Evolutionary conservation across 2,329 filamentous ascomycete genomes (phyloP), one percentile per base, ranked within the genome.

Genomic region (Aspergillus persii): DNA sequence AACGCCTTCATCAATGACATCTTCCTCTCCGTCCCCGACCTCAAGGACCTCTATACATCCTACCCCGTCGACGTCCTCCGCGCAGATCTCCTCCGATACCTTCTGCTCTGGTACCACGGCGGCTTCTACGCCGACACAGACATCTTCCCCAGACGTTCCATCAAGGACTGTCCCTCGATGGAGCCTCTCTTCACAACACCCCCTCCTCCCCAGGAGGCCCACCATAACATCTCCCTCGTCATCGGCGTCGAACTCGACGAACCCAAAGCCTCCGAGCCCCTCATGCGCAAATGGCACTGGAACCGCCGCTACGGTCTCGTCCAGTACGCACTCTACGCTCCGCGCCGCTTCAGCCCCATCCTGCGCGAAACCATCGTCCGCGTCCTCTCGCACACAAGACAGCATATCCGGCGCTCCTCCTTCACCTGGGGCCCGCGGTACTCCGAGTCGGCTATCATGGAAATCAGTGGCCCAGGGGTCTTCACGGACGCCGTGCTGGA

Each of bases 41-140:
- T 75, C 7, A 60, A 62, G 18, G 58, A 47, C 1, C 31, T 69
- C 3, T 75, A 73, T 59, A 61, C 68, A 33, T 68, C 69, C 41
- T 74, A 73, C 33, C 72, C 72, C 0, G 63, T 88, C 77, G 12
- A 81, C 74, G 62, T 83, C 71, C 60, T 80, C 71, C 4, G 84
- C 80, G 46, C 86, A 79, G 47, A 87, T 73, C 26, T 78, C 64
- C 62, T 78, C 11, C 72, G 73, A 15, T 76, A 75, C 49, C 62
- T 76, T 3, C 59, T 76, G 2, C 58, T 76, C 4, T 76, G 73
- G 71, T 74, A 74, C 56, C 67, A 69, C 29, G 74, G 73, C 11
- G 74, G 74, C 30, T 74, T 71, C 59, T 76, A 75, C 47, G 68
- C 72, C 11, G 74, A 76, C 33, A 67, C 69, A 27, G 73, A 76